A percentile compares a stretch with the other conserved stretches of the same genome.
phyloP scores from a whole-genome alignment of 805 yeast species.

The Pichia sporocuriosa region DNA sequence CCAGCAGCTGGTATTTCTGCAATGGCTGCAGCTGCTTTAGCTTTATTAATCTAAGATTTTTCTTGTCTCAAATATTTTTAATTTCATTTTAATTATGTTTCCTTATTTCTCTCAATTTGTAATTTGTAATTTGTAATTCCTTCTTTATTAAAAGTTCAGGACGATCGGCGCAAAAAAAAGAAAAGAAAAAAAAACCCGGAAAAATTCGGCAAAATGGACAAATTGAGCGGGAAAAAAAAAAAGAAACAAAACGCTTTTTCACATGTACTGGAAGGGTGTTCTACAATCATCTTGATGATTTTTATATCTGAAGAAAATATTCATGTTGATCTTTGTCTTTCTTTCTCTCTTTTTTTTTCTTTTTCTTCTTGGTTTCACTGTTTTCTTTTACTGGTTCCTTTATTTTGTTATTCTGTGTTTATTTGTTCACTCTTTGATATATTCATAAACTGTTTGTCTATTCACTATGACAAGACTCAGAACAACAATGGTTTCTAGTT shows the following conservation, averaged over 20 bases:
- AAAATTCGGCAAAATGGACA: too few species aligned
- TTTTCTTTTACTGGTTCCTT: too few species aligned
- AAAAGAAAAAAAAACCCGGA: not conserved
- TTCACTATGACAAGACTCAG: not conserved
- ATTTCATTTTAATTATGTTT: not conserved
- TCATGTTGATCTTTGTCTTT: too few species aligned
- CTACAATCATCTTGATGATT: too few species aligned
- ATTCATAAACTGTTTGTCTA: not conserved
- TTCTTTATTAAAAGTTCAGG: too few species aligned
- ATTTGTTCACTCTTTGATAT: not conserved
- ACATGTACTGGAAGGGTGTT: too few species aligned
- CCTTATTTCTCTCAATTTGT: not conserved
- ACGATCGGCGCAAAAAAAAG: not conserved
- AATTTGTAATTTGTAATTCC: not conserved
- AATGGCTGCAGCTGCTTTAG: not conserved
- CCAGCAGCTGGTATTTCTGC: slow-evolving; percentile 4
- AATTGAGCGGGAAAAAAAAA: too few species aligned
- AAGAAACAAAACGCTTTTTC: too few species aligned
- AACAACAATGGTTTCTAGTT: not conserved
- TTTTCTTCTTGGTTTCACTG: too few species aligned
- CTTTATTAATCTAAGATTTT: not conserved
- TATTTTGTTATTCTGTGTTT: not conserved
- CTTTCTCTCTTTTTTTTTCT: too few species aligned
- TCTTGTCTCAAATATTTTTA: not conserved
- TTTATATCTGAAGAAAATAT: too few species aligned